Evolutionary conservation across 2,329 filamentous ascomycete species (phyloP), one percentile per base, ranked within the genome.

Genomic region (Ophiostoma himal-ulmi): DNA sequence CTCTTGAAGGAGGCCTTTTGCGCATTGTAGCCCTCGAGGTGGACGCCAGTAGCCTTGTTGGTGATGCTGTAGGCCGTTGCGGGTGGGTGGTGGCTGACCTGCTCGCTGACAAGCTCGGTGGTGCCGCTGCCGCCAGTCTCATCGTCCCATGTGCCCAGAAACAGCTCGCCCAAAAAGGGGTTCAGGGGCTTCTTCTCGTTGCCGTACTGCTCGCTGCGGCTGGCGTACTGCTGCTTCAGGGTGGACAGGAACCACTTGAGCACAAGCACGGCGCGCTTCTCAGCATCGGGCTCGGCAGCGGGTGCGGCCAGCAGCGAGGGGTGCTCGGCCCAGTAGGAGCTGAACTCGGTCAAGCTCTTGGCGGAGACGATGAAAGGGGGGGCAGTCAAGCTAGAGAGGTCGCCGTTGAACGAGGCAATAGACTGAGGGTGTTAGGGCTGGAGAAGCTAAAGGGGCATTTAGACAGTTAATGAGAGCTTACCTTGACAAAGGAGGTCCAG

Each of bases 171-270:
- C 48, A 99, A 82, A 81, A 99, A 98, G 0, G 95, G 95, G 78
- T 99, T 98, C 72, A 99, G 82, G 2, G 94, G 94, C 84, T 98
- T 99, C 88, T 98, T 98, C 84, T 97, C 94, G 77, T 93, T 95
- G 68, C 93, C 93, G 74, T 85, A 89, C 75, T 88, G 83, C 75
- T 97, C 94, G 78, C 92, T 96, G 71, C 86, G 85, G 76, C 84
- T 88, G 71, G 87, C 86, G 76, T 89, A 89, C 78, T 96, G 93
- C 80, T 96, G 92, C 82, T 95, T 96, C 69, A 98, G 84, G 3
- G 94, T 97, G 77, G 89, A 94, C 70, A 98, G 82, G 82, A 97
- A 98, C 94, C 94, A 98, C 80, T 94, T 96, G 76, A 97, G 83
- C n/a, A 98, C 94, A 44, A 94, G 84, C 74, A 96, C 81, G 26